Evolutionary conservation across 2,329 filamentous ascomycete genomes (phyloP).

Genomic region (Elsinoe batatas): DNA sequence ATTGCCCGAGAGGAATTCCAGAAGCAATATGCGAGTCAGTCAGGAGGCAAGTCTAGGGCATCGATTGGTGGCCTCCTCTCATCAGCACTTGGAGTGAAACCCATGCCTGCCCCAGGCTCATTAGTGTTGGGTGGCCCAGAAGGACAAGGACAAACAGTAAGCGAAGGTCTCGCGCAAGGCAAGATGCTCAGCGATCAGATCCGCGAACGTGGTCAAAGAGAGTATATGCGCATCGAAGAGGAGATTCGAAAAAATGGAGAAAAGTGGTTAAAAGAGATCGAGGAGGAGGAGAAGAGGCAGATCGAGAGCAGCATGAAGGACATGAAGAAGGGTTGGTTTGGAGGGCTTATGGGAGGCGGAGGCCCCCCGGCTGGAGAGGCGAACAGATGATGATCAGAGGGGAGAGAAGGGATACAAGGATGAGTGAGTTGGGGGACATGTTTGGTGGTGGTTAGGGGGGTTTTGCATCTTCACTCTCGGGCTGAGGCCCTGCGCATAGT

Average conservation of each 20-base stretch:
- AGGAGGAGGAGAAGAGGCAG: constrained; percentile 73
- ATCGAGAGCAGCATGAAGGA: constrained; percentile 85
- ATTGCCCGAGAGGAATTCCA: constrained; percentile 77
- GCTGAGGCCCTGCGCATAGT: constrained; percentile 7
- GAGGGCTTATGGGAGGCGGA: constrained; percentile 22
- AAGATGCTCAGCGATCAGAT: constrained; percentile 97
- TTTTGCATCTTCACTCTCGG: constrained; percentile 10
- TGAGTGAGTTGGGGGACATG: constrained; percentile 21
- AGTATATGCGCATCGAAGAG: constrained; percentile 80
- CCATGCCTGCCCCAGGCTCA: constrained; percentile 50
- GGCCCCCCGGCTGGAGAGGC: constrained; percentile 8
- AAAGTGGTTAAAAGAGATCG: constrained; percentile 92
- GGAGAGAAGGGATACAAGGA: constrained; percentile 12
- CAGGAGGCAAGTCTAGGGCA: constrained; percentile 51
- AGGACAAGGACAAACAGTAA: constrained; percentile 47
- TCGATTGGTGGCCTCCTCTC: constrained; percentile 49
- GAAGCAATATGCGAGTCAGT: constrained; percentile 56
- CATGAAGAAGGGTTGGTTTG: constrained; percentile 71
- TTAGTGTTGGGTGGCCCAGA: constrained; percentile 38
- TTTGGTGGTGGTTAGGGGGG: constrained; percentile 17
- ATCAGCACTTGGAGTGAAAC: constrained; percentile 67
- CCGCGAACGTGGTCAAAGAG: constrained; percentile 78
- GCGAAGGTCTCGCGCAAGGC: constrained; percentile 74
- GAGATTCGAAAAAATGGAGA: constrained; percentile 89
- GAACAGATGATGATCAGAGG: not conserved